Evolutionary conservation across 169 alveolate genomes (phyloP).

Genomic region (Plasmodium knowlesi): DNA sequence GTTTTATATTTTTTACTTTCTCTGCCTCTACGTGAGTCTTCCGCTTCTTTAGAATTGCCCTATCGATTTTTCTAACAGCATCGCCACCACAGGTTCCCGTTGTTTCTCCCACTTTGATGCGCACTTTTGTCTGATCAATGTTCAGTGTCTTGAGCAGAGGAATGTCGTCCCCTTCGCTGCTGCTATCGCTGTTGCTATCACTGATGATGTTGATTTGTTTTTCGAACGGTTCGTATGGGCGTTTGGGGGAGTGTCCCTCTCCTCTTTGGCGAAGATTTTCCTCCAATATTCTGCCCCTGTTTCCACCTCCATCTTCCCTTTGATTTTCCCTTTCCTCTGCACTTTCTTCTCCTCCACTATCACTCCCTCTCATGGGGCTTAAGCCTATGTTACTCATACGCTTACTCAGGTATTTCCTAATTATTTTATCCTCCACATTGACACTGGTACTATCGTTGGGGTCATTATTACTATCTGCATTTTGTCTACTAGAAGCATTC

Average conservation of each 20-base stretch:
- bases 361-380: not conserved
- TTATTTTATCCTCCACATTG: conserved; percentile 18
- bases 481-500: not conserved
- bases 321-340: not conserved
- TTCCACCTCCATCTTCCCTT: not conserved
- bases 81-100: not conserved
- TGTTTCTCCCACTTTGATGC: conserved; percentile 4
- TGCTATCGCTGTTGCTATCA: not conserved
- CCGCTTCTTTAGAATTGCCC: not conserved
- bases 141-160: conserved; percentile 17
- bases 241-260: not conserved
- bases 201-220: not conserved
- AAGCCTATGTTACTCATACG: conserved; percentile 9
- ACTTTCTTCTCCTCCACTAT: not conserved
- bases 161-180: conserved; percentile 16
- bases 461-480: not conserved
- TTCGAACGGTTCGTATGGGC: not conserved
- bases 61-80: not conserved
- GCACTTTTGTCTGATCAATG: not conserved
- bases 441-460: not conserved
- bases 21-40: not conserved
- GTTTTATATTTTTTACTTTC: conserved; percentile 2
- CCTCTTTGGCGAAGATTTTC: not conserved
- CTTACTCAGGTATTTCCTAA: conserved; percentile 37
- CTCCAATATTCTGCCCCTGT: not conserved